Evolutionary conservation across 495 filamentous ascomycete genomes (phyloP), one percentile per base, ranked within the genome.

Genomic region (Corynascus novoguineensis): DNA sequence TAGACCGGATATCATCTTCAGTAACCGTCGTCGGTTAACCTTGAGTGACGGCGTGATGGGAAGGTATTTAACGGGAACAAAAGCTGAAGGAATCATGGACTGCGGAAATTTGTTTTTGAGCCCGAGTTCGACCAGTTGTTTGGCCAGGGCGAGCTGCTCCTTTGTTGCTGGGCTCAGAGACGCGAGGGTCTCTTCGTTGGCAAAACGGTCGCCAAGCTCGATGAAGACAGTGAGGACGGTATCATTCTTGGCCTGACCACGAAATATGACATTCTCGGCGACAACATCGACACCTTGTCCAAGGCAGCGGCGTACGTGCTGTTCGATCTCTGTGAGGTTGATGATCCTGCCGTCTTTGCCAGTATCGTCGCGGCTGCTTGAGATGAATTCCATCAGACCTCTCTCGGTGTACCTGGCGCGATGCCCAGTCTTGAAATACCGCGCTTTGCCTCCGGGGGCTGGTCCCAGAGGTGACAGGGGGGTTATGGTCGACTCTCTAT

Each of bases 381-480:
- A 66, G 34, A 77, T 67, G 42, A 77, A 74, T 57, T 76, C 73
- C 56, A 78, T 71, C 58, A 75, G 50, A 0, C 76, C 76, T 6
- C 63, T 67, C 27, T 75, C 71, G 14, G 66, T 70, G 53, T 77
- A 77, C 32, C 76, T 67, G 9, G 69, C 76, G 9, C 68, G 62
- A 41, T 78, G 72, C 14, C 75, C 75, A 0, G 75, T 77, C 61
- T 72, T 73, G 44, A 77, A 65, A 40, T 71, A 64, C 7, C 70
- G 59, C 4, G 63, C 45, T 56, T 63, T 60, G 29, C 34, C 31
- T 5, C 57, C 55, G 2, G 46, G 29, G 12, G 51, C 32, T 4
- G 57, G 50, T 5, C 59, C 67, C 3, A 64, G 42, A 6, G 67
- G 63, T 7, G 67, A 55, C 61, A 66, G 55, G 0, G 64, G 65